Percentiles rank a stretch among this genome's conserved stretches.
Conservation (phyloP, 805 yeast genomes). For the Blastobotrys terrestris region DNA sequence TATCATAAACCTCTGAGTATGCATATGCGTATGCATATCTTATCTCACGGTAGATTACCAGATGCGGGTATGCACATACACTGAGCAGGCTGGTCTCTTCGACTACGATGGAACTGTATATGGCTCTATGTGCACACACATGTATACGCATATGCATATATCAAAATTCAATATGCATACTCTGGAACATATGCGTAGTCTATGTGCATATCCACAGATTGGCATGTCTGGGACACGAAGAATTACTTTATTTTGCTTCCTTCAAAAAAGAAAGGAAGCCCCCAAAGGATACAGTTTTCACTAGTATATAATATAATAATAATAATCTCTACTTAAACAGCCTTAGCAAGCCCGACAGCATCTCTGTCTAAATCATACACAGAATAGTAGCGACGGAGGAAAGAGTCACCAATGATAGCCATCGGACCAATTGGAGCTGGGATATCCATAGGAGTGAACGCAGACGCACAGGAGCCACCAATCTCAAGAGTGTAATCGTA, state of each 20-base stretch:
- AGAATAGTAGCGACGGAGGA: constrained; percentile 92
- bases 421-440: constrained; percentile 96
- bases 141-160: too few relatives aligned
- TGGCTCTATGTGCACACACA: too few relatives aligned
- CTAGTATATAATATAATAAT: neutral
- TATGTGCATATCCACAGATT: too few relatives aligned
- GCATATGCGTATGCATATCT: too few relatives aligned
- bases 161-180: too few relatives aligned
- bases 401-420: constrained; percentile 95
- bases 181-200: too few relatives aligned
- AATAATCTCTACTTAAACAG: constrained; percentile 29
- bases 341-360: constrained; percentile 90
- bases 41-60: too few relatives aligned
- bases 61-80: too few relatives aligned
- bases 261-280: neutral
- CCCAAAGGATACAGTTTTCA: neutral
- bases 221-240: neutral
- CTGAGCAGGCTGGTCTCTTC: too few relatives aligned
- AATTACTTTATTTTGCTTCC: neutral
- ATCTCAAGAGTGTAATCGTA: constrained; percentile 92
- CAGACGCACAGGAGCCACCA: constrained; percentile 92
- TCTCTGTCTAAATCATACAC: constrained; percentile 84
- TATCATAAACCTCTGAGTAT: too few relatives aligned
- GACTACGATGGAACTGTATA: too few relatives aligned
- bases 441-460: constrained; percentile 95